Evolutionary conservation across 352 stramenopile species (phyloP), one percentile per base, ranked within the genome.

Genomic region (Aphanomyces astaci): DNA sequence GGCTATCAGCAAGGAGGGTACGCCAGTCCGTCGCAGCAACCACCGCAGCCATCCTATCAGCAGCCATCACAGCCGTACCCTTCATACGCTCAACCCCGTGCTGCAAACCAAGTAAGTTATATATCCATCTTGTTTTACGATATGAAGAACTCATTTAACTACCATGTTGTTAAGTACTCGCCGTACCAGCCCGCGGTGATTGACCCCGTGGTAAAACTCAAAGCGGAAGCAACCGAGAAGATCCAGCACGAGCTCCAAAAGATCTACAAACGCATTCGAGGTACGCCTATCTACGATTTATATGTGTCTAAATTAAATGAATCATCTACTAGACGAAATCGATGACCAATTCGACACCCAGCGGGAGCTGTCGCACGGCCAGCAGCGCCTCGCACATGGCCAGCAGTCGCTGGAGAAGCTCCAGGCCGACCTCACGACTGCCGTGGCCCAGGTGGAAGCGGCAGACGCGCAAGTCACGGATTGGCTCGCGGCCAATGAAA

Each of bases 311-410:
- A 24, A 15, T n/a, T n/a, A n/a, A n/a, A n/a, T n/a, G n/a, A n/a
- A 59, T 7, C 2, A 0, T 27, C 13, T 32, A n/a, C 4, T 46
- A 68, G 62, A 68, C 22, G 62, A 68, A 59, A 68, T 92, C 39
- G 87, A 95, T 72, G 32, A 89, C 43, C 85, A 95, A 72, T 93
- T 92, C 66, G 87, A 95, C 64, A 84, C 92, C 67, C 84, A 92
- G 63, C 75, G 92, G 0, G 82, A 92, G 64, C 72, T 95, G 17
- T 87, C 84, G 1, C 82, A 95, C 63, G 92, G 85, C 22, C 73
- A 76, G 63, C 82, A 93, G 46, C 87, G 85, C 28, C 79, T 95
- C 25, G 79, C 90, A 49, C 76, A 82, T 46, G 87, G 87, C 4
- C 69, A 94, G 30, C 81, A 90, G 51, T 90, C 83, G 59, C 76